Percentiles rank a stretch among this genome's conserved stretches.
Conservation (phyloP, 345 rosid genomes). For the Hibiscus trionum region DNA sequence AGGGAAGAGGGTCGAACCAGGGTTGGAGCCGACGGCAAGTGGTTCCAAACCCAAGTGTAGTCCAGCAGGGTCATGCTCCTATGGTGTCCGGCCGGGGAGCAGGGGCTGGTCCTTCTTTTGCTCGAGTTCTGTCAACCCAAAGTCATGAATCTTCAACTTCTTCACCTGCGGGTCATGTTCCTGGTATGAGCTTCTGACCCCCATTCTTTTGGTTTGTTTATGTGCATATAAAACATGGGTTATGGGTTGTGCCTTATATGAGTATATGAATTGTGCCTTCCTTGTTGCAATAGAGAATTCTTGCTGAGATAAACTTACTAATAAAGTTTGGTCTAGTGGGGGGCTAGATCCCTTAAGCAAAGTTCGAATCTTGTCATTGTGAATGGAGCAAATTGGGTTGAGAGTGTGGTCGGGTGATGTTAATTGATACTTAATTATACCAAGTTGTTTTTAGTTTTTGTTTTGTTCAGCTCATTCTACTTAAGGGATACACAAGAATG, state of each 20-base stretch:
- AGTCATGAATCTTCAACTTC: background rate
- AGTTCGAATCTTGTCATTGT: no score
- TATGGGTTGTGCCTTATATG: background rate
- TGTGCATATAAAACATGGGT: background rate
- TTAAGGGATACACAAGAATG: background rate
- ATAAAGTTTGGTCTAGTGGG: background rate
- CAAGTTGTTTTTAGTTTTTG: background rate
- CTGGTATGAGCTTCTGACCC: background rate
- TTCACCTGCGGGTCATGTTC: background rate
- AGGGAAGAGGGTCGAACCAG: slow-evolving; percentile 5
- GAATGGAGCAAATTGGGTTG: no score
- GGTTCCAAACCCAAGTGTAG: background rate
- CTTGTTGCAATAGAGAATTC: background rate
- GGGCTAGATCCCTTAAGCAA: no score
- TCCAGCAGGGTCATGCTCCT: background rate
- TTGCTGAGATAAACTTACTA: background rate
- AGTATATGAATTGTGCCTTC: background rate
- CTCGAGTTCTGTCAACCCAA: background rate
- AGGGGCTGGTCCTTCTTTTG: background rate
- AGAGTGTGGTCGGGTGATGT: background rate
- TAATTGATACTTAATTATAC: background rate
- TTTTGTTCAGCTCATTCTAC: background rate
- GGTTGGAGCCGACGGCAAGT: background rate
- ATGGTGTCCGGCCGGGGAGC: background rate
- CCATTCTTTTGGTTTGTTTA: background rate